Evolutionary conservation across 768 basidiomycete genomes (phyloP).

Genomic region (Hericium erinaceus): DNA sequence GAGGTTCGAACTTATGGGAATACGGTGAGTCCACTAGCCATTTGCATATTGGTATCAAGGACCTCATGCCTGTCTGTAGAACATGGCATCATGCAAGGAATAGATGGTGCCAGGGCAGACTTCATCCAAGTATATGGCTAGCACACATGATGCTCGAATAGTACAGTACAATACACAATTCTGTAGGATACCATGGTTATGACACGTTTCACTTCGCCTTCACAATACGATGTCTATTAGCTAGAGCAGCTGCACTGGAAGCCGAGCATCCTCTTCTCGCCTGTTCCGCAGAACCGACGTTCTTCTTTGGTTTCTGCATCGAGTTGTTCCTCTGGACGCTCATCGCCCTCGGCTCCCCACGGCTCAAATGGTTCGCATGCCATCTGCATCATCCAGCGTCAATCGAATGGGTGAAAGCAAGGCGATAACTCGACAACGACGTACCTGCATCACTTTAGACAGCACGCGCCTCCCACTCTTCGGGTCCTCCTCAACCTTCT

Average conservation of each 20-base stretch:
- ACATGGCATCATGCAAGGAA: constrained; percentile 1
- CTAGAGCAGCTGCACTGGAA: constrained; percentile 95
- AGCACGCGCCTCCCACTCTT: constrained; percentile 57
- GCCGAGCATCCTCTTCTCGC: constrained; percentile 67
- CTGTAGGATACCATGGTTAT: neutral
- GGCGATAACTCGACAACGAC: constrained; percentile 19
- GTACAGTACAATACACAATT: neutral
- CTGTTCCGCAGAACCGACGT: constrained; percentile 67
- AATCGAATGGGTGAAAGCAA: neutral
- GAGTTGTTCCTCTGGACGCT: constrained; percentile 34
- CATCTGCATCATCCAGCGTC: constrained; percentile 47
- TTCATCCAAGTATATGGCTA: neutral
- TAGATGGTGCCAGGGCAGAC: neutral
- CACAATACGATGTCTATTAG: constrained; percentile 23
- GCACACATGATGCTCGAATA: neutral
- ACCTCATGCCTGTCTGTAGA: neutral
- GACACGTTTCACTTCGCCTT: too few relatives aligned
- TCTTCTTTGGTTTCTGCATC: constrained; percentile 59
- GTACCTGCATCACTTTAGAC: constrained; percentile 73
- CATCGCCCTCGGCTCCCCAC: constrained; percentile 73
- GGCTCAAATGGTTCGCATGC: constrained; percentile 74
- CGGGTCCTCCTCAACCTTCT: constrained; percentile 57
- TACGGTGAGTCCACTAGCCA: constrained; percentile 33
- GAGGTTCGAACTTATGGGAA: constrained; percentile 52
- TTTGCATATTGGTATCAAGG: neutral